A percentile compares a stretch with the other conserved stretches of the same genome.
Conservation (phyloP, 2,329 filamentous ascomycete genomes). For the Torrubiellomyces zombiae region DNA sequence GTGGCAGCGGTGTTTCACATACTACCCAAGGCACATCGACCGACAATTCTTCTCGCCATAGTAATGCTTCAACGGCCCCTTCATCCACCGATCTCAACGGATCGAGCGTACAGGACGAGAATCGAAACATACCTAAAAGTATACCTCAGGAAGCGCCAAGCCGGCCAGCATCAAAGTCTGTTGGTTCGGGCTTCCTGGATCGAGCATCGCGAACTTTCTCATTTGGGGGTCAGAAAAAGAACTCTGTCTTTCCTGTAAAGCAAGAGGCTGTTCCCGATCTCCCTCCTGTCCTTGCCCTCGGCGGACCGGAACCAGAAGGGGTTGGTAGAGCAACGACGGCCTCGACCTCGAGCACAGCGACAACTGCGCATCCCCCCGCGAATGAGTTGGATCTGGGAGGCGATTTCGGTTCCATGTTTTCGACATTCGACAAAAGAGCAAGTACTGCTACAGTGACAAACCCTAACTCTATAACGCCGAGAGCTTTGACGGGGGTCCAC, state of each 20-base stretch:
- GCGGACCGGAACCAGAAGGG: constrained; percentile 14
- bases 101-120: constrained; percentile 12
- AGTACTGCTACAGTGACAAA: constrained; percentile 31
- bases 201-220: constrained; percentile 42
- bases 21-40: constrained; percentile 42
- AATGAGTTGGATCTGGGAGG: constrained; percentile 35
- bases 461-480: constrained; percentile 19
- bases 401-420: constrained; percentile 40
- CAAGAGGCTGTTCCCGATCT: constrained; percentile 16
- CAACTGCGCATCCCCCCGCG: constrained; percentile 28
- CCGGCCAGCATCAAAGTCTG: constrained; percentile 28
- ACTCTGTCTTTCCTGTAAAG: constrained; percentile 13
- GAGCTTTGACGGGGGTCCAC: constrained; percentile 30
- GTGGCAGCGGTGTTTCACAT: constrained; percentile 43
- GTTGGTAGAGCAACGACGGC: constrained; percentile 33
- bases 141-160: constrained; percentile 19
- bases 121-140: constrained; percentile 16
- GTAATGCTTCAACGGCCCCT: constrained; percentile 43
- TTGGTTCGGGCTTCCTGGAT: constrained; percentile 34
- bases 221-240: constrained; percentile 39
- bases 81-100: constrained; percentile 31
- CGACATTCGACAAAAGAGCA: constrained; percentile 36
- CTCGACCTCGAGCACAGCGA: constrained; percentile 37
- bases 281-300: constrained; percentile 20
- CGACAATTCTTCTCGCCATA: constrained; percentile 45